Conservation (phyloP, 164 flowering plant genomes). For the Stephania japonica region DNA sequence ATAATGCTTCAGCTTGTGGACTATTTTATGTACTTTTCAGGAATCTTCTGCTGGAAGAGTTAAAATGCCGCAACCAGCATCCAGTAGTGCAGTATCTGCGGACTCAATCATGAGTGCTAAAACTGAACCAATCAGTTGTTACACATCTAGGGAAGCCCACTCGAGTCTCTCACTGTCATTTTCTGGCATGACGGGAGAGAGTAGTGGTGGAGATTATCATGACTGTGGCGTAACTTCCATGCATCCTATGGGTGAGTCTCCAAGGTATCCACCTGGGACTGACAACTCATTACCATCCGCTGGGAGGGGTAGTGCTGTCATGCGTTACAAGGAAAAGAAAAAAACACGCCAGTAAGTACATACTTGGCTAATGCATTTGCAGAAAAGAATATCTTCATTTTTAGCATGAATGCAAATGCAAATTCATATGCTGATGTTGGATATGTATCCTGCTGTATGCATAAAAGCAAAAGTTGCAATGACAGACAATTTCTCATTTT, state of each 20-base stretch:
- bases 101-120: slow-evolving; percentile 69
- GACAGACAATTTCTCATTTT: neutral
- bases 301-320: slow-evolving; percentile 64
- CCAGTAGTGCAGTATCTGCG: slow-evolving; percentile 78
- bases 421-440: neutral
- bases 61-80: slow-evolving; percentile 51
- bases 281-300: slow-evolving; percentile 43
- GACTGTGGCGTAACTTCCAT: slow-evolving; percentile 75
- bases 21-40: slow-evolving; percentile 24
- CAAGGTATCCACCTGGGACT: slow-evolving; percentile 54
- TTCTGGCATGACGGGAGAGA: slow-evolving; percentile 70
- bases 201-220: slow-evolving; percentile 61
- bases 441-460: neutral
- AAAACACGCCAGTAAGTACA: slow-evolving; percentile 70
- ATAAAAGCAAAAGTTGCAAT: neutral
- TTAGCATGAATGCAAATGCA: neutral
- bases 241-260: slow-evolving; percentile 68
- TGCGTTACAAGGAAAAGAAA: slow-evolving; percentile 90
- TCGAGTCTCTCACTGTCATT: slow-evolving; percentile 54
- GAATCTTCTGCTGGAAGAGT: slow-evolving; percentile 37
- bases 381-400: neutral
- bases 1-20: neutral
- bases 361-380: neutral
- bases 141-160: slow-evolving; percentile 39
- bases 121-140: slow-evolving; percentile 59